A percentile compares a stretch with the other conserved stretches of the same genome.
Conservation (phyloP, 2,329 filamentous ascomycete species). For the Zasmidium citrigriseum region DNA sequence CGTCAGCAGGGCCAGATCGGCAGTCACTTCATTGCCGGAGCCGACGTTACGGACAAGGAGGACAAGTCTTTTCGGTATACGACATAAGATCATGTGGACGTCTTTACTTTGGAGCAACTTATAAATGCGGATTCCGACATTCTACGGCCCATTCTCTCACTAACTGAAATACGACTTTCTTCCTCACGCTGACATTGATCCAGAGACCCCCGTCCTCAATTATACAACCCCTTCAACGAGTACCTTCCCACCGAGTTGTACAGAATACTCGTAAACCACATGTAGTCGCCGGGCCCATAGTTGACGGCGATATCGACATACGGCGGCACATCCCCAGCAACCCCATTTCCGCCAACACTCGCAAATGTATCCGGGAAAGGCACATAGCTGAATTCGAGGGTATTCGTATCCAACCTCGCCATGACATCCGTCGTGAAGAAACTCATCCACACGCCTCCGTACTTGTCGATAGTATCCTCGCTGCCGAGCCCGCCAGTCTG, state of each 20-base stretch:
- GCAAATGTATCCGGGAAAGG: conserved; percentile 11
- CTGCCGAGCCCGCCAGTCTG: conserved; percentile 15
- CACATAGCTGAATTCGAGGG: conserved; percentile 12
- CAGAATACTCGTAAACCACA: conserved; percentile 13
- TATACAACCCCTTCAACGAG: conserved; percentile 3
- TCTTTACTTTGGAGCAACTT: no score
- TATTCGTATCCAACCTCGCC: conserved; percentile 8
- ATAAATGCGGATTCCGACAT: neutral
- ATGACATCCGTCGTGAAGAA: conserved; percentile 19
- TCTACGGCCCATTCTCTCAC: neutral
- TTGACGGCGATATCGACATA: conserved; percentile 21
- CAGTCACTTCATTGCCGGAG: conserved; percentile 14
- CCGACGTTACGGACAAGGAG: conserved; percentile 41
- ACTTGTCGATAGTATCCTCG: conserved; percentile 19
- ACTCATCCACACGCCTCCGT: conserved; percentile 23
- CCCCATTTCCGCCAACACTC: neutral
- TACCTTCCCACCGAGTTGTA: conserved; percentile 7
- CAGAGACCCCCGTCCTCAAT: no score
- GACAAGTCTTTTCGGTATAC: conserved; percentile 39
- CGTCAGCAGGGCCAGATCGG: conserved; percentile 8
- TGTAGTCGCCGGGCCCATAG: conserved; percentile 12
- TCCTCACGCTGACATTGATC: no score
- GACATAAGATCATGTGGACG: no score
- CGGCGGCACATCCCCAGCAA: conserved; percentile 12
- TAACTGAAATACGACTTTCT: no score